Percentiles rank a stretch among this genome's conserved stretches.
Evolutionary conservation across 1,139 yeast genomes (phyloP).

Genomic region (Yamadazyma friedrichii): DNA sequence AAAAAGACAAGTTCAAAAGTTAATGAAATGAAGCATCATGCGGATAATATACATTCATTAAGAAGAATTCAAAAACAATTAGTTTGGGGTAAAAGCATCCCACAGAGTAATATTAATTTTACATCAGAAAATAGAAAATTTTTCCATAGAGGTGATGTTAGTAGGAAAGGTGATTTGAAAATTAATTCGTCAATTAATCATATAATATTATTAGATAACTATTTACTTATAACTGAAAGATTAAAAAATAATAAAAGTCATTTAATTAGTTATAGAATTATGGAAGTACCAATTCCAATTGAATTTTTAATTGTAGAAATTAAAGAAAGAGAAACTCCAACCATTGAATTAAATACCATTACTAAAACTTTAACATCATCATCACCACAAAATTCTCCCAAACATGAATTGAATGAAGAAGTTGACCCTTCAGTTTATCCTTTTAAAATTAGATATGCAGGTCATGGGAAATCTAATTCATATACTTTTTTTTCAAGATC

Average conservation of each 20-base stretch:
- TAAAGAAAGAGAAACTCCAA: slow-evolving; percentile 26
- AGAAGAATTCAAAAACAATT: slow-evolving; percentile 48
- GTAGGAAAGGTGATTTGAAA: slow-evolving; percentile 62
- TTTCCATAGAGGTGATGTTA: slow-evolving; percentile 58
- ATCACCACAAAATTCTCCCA: slow-evolving; percentile 18
- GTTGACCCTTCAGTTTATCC: slow-evolving; percentile 42
- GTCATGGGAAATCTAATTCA: slow-evolving; percentile 40
- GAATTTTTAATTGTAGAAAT: slow-evolving; percentile 58
- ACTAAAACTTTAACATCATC: slow-evolving; percentile 18
- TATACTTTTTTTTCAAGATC: slow-evolving; percentile 59
- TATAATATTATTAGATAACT: slow-evolving; percentile 71
- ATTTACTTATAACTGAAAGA: slow-evolving; percentile 62
- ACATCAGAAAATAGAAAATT: slow-evolving; percentile 57
- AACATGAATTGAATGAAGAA: slow-evolving; percentile 14
- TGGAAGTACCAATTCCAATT: slow-evolving; percentile 61
- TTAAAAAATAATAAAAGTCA: slow-evolving; percentile 25
- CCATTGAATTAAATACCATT: slow-evolving; percentile 21
- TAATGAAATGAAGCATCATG: slow-evolving; percentile 53
- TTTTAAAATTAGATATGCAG: slow-evolving; percentile 44
- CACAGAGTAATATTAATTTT: slow-evolving; percentile 49
- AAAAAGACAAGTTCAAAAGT: slow-evolving; percentile 37
- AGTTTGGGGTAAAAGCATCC: slow-evolving; percentile 43
- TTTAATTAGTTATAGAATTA: slow-evolving; percentile 37
- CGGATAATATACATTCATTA: slow-evolving; percentile 53
- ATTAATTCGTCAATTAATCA: slow-evolving; percentile 50